A percentile compares a stretch with the other conserved stretches of the same genome.
phyloP scores from a whole-genome alignment of 106 monocot species.

The Triglochin maritima region DNA sequence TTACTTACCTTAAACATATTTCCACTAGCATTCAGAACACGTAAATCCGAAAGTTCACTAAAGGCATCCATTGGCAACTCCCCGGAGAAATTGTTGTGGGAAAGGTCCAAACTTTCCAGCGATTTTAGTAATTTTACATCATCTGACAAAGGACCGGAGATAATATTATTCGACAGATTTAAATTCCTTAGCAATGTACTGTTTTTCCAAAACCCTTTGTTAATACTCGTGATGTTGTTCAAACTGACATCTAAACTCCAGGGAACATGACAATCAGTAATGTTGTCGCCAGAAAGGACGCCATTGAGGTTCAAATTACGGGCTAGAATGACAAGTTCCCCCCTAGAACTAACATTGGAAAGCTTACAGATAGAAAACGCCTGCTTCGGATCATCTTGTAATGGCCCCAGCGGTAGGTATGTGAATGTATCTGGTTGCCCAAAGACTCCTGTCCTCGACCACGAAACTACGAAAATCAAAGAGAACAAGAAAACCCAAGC shows the following conservation, averaged over 20 bases:
- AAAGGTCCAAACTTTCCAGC: constrained; percentile 35
- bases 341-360: too few relatives aligned
- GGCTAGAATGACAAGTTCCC: too few relatives aligned
- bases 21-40: constrained; percentile 27
- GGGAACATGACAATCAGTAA: constrained; percentile 40
- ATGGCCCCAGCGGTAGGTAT: too few relatives aligned
- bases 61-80: constrained; percentile 26
- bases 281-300: constrained; percentile 39
- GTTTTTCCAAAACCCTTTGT: constrained; percentile 43
- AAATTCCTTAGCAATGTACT: constrained; percentile 30
- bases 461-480: too few relatives aligned
- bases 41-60: constrained; percentile 25
- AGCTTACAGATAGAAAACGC: too few relatives aligned
- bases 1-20: constrained; percentile 41
- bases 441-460: too few relatives aligned
- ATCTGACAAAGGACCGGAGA: constrained; percentile 38
- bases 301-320: neutral
- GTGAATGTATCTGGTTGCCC: too few relatives aligned
- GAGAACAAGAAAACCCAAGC: too few relatives aligned
- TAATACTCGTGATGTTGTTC: constrained; percentile 35
- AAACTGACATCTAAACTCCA: constrained; percentile 50
- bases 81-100: constrained; percentile 44
- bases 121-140: neutral
- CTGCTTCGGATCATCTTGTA: too few relatives aligned
- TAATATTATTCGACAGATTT: constrained; percentile 49